A percentile compares a stretch with the other conserved stretches of the same genome.
Conservation (phyloP, 2,329 filamentous ascomycete genomes). For the Monosporascus sp. region DNA sequence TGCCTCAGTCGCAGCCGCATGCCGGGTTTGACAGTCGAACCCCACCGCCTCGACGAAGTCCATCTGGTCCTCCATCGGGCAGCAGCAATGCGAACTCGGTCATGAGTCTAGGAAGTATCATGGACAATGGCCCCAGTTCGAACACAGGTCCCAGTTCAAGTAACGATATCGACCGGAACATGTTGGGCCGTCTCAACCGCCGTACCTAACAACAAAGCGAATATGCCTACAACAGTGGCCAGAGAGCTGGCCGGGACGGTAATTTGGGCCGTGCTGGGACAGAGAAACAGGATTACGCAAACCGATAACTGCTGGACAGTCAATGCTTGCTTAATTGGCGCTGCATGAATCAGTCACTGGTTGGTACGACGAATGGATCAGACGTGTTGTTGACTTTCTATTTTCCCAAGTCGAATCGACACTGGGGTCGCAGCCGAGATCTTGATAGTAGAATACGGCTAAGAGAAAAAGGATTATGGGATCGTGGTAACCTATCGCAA, state of each 20-base stretch:
- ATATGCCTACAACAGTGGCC: slow-evolving; percentile 2
- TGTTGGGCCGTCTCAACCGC: slow-evolving; percentile 48
- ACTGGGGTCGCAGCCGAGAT: slow-evolving; percentile 7
- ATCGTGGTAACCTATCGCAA: background rate
- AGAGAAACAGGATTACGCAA: slow-evolving; percentile 4
- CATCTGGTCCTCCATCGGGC: slow-evolving; percentile 27
- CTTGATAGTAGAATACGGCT: slow-evolving; percentile 5
- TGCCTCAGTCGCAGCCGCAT: slow-evolving; percentile 18
- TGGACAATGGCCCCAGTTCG: slow-evolving; percentile 34
- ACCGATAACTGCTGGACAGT: slow-evolving; percentile 17
- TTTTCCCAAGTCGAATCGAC: slow-evolving; percentile 7
- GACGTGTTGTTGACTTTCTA: slow-evolving; percentile 1
- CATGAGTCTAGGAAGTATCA: slow-evolving; percentile 48
- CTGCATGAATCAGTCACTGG: background rate
- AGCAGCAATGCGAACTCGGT: slow-evolving; percentile 38
- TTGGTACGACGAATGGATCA: slow-evolving; percentile 1
- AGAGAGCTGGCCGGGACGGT: slow-evolving; percentile 6
- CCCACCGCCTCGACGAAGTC: slow-evolving; percentile 34
- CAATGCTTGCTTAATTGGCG: slow-evolving; percentile 2
- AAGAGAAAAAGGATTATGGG: slow-evolving; percentile 7
- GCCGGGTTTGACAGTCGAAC: slow-evolving; percentile 30
- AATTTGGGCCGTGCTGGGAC: slow-evolving; percentile 1
- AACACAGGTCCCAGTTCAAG: slow-evolving; percentile 28
- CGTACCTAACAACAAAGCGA: slow-evolving; percentile 14
- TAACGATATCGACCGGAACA: slow-evolving; percentile 49